Evolutionary conservation across 306 rosid species (phyloP).

Genomic region (Prosopis cineraria): DNA sequence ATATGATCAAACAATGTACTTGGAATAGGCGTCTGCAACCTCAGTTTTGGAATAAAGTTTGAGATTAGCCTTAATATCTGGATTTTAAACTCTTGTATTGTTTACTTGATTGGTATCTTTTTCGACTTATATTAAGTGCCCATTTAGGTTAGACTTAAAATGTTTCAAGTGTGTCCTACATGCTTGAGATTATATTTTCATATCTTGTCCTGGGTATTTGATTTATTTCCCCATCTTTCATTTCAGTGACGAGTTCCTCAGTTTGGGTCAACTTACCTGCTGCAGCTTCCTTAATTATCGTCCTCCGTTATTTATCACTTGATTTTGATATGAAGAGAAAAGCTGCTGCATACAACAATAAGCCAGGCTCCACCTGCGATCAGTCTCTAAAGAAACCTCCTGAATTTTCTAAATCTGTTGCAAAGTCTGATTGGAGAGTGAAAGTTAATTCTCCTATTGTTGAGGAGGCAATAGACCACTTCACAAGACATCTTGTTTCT

Average conservation of each 20-base stretch:
- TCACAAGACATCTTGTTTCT: slow-evolving; percentile 79
- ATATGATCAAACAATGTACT: neutral
- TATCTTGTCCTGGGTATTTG: slow-evolving; percentile 26
- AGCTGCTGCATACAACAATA: slow-evolving; percentile 79
- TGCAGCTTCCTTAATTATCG: slow-evolving; percentile 74
- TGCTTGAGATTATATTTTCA: slow-evolving; percentile 1
- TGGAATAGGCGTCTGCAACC: slow-evolving; percentile 8
- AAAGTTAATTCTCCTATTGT: slow-evolving; percentile 93
- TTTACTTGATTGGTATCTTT: neutral
- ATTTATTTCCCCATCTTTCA: slow-evolving; percentile 41
- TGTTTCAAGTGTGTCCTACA: neutral
- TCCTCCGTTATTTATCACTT: slow-evolving; percentile 78
- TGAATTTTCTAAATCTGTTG: slow-evolving; percentile 54
- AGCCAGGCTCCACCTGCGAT: slow-evolving; percentile 47
- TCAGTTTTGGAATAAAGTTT: neutral
- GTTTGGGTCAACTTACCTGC: slow-evolving; percentile 98
- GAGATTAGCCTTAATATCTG: neutral
- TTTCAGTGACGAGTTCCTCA: slow-evolving; percentile 96
- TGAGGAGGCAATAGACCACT: slow-evolving; percentile 87
- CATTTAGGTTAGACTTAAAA: slow-evolving; percentile 9
- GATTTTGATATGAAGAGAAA: slow-evolving; percentile 89
- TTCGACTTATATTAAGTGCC: neutral
- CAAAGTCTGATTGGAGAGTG: slow-evolving; percentile 75
- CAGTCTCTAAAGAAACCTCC: slow-evolving; percentile 59
- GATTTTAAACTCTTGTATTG: neutral